Evolutionary conservation across 106 monocot species (phyloP).

Genomic region (Dendrobium chrysotoxum): DNA sequence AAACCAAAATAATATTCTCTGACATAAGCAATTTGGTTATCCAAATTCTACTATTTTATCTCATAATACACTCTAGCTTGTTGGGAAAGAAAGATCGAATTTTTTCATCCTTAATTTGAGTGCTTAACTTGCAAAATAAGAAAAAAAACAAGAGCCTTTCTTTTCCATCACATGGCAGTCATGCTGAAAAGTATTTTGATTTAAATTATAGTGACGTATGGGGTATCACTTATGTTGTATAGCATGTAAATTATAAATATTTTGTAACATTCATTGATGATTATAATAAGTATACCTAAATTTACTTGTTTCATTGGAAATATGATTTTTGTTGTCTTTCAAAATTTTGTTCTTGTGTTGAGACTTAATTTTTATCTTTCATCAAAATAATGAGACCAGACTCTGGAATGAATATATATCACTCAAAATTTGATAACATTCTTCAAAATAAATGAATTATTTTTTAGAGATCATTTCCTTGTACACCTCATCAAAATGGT

Average conservation of each 20-base stretch:
- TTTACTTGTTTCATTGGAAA: conserved; percentile 15
- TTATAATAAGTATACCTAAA: conserved; percentile 4
- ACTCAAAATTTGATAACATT: neutral
- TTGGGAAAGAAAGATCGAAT: neutral
- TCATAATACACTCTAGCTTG: neutral
- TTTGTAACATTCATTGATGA: conserved; percentile 20
- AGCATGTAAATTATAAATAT: conserved; percentile 2
- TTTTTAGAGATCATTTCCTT: conserved; percentile 7
- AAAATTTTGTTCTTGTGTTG: neutral
- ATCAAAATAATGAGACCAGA: neutral
- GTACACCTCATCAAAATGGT: conserved; percentile 3
- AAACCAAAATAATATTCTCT: neutral
- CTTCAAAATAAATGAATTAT: neutral
- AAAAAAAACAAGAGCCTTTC: neutral
- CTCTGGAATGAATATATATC: conserved; percentile 5
- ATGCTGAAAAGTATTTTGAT: neutral
- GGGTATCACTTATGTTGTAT: neutral
- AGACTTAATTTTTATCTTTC: conserved; percentile 7
- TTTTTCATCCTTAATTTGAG: neutral
- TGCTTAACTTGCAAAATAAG: neutral
- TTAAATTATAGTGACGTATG: neutral
- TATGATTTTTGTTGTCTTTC: conserved; percentile 7
- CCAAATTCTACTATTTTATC: neutral
- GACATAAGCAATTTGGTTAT: neutral
- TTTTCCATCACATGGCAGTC: neutral